Evolutionary conservation across 192 early-diverging fungal genomes (phyloP).

Genomic region (Geranomyces variabilis): DNA sequence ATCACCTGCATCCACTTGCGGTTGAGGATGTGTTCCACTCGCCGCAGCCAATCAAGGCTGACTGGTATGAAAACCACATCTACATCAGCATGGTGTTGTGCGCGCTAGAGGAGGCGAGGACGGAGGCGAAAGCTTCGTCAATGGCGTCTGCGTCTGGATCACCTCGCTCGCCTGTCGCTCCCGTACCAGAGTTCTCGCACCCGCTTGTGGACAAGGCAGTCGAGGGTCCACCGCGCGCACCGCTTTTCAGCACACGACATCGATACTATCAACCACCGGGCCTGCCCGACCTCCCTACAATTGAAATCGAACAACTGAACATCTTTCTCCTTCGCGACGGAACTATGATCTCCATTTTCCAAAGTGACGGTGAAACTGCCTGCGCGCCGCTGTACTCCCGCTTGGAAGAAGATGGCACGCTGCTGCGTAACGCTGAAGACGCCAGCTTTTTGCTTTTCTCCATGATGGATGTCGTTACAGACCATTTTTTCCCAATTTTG

Average conservation of each 20-base stretch:
- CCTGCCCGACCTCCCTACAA: conserved; percentile 16
- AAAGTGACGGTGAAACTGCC: conserved; percentile 23
- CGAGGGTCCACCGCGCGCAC: background rate
- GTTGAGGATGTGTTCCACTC: conserved; percentile 46
- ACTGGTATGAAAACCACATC: conserved; percentile 46
- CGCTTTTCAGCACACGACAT: conserved; percentile 20
- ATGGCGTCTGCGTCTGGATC: too few relatives aligned
- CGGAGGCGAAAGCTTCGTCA: too few relatives aligned
- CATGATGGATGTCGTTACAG: conserved; percentile 40
- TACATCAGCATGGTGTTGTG: conserved; percentile 36
- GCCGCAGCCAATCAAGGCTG: conserved; percentile 38
- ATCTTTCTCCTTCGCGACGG: conserved; percentile 39
- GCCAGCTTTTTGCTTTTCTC: conserved; percentile 38
- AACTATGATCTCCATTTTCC: conserved; percentile 41
- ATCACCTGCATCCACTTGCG: conserved; percentile 38
- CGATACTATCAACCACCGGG: background rate
- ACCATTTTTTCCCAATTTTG: conserved; percentile 40
- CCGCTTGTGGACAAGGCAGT: background rate
- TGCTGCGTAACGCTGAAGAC: conserved; percentile 36
- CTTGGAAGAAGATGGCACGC: conserved; percentile 21
- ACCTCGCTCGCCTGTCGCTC: background rate
- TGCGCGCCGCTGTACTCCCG: conserved; percentile 26
- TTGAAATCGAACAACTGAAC: conserved; percentile 31
- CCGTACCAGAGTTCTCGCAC: background rate
- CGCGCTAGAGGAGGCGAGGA: conserved; percentile 11